phyloP scores from a whole-genome alignment of 2,329 filamentous ascomycete species.

The Nannizzia gypsea region DNA sequence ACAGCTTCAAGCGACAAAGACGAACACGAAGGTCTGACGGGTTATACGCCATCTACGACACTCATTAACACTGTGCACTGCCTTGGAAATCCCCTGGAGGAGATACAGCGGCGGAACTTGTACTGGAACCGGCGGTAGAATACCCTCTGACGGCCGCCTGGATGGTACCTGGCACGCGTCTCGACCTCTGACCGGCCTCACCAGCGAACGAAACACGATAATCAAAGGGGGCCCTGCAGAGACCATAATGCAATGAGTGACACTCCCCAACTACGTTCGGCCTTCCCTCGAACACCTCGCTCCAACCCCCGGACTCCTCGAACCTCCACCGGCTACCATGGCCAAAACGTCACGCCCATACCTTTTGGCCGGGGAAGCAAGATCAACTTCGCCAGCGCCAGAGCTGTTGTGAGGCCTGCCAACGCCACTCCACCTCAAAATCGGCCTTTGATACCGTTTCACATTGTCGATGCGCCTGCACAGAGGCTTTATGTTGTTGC shows the following conservation, averaged over 20 bases:
- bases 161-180: slow-evolving; percentile 2
- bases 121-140: neutral
- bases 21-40: neutral
- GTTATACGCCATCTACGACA: neutral
- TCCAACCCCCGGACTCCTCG: slow-evolving; percentile 23
- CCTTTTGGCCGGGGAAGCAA: neutral
- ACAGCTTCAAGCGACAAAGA: neutral
- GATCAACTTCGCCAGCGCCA: neutral
- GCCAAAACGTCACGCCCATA: neutral
- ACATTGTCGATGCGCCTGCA: slow-evolving; percentile 74
- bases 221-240: slow-evolving; percentile 5
- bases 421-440: slow-evolving; percentile 14
- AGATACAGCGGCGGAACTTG: neutral
- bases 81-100: too few relatives aligned
- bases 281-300: slow-evolving; percentile 63
- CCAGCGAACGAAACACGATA: neutral
- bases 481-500: slow-evolving; percentile 78
- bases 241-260: slow-evolving; percentile 61
- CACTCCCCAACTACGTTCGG: slow-evolving; percentile 72
- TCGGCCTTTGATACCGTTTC: slow-evolving; percentile 63
- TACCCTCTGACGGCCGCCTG: neutral
- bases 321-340: neutral
- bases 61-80: neutral
- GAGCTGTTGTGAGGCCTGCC: neutral
- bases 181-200: neutral